Base-by-base conservation (phyloP, 345 rosid species). In the Sisymbrium altissimum region DNA sequence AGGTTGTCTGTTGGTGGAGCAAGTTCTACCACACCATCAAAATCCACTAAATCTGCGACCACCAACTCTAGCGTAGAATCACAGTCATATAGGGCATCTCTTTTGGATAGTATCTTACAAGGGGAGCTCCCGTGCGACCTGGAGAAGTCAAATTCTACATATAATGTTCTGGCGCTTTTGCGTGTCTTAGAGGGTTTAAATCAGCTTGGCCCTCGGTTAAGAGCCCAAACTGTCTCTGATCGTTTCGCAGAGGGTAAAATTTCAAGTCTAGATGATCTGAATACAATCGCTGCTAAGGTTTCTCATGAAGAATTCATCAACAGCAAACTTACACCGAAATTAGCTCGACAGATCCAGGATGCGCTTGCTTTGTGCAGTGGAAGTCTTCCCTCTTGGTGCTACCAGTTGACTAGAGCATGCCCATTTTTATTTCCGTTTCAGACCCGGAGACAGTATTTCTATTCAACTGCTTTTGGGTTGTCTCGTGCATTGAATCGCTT, bases 321-420 rank as follows among this genome's bases (percentile, higher is more conserved):
- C 70, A 81, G 82, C 66, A 96, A 96, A 83, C 98, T 96, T 68
- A 96, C 99, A 50, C 99, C 99, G 23, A 96, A 96, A 81, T 84
- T 96, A 79, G 95, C 99, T 64, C 83, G 97, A 55, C 99, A 96
- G 80, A 90, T 96, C 78, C 99, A 96, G 81, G 99, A 96, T 73
- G 98, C 96, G 25, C 98, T 96, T 70, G 99, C 99, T 41, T 80
- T 96, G 50, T 96, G 99, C 81, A 90, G 99, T 73, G 99, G 99
- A 19, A 96, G 98, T 75, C 93, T 96, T 64, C 99, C 99, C 25
- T 84, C 96, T 5, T 96, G 99, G 99, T 92, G 98, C 66, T 87
- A 87, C 78, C 99, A 96, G 82, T 82, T 96, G 85, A 96, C 98
- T 44, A 88, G 87, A 81, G 90, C 99, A 46, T 96, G 99, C 70